Base-by-base conservation (phyloP, 345 rosid species). In the Orychophragmus violaceus region DNA sequence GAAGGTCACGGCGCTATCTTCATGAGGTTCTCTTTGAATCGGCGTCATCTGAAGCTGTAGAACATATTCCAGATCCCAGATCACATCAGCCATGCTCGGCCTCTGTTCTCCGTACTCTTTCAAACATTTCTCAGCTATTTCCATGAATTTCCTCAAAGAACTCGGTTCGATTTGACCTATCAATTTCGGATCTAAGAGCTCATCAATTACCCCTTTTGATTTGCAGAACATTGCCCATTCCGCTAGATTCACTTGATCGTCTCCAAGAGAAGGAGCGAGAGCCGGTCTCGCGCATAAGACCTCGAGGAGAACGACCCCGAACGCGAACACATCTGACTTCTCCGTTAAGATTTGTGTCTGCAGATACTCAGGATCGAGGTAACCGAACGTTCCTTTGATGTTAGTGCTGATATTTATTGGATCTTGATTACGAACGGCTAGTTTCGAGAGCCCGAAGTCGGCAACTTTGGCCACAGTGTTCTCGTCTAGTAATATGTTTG, bases 81-180 rank as follows among this genome's bases (percentile, higher is more conserved):
- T 61, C 55, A 85, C 87, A 54, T 83, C 86, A 3, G 42, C 75
- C 92, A 90, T 90, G 1, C 65, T 56, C 32, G 90, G 86, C 67
- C 91, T 80, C 90, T 79, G 62, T 4, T 30, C 37, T 0, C 78
- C 79, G 19, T 69, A 59, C 10, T 84, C 87, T 14, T 50, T 75
- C 77, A 87, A 58, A 75, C 97, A 90, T 48, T 83, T 84, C 78
- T 82, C 82, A 0, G 81, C 82, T 0, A 74, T 67, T 30, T 83
- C 87, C 6, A 62, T 60, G 17, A 82, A 84, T 68, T 84, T 90
- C 62, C 71, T 79, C 25, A 72, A 12, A 0, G 59, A 54, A 5
- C 6, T 68, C 3, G 22, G n/a, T 5, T 68, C 68, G 4, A 68
- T 62, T 21, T 74, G 74, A 11, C 52, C 68, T 10, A n/a, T 22